Percentiles rank a stretch among this genome's conserved stretches.
These are phyloP conservation scores for Eragrostis tef DNA, from an alignment of 202 grass and related monocot species.

Conservation along the genomic window DNA sequence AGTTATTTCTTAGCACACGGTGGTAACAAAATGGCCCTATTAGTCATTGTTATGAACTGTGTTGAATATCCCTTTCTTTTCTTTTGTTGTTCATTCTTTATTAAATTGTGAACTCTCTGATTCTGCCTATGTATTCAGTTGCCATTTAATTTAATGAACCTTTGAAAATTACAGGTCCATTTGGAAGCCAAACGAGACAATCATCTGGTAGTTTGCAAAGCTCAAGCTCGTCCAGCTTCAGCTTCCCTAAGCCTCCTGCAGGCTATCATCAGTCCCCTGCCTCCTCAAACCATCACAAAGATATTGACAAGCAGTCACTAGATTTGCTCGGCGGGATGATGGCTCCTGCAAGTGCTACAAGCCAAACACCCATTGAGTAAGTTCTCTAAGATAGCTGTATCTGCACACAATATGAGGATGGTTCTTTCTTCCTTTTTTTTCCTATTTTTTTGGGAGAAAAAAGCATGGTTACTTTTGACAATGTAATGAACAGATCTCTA, in stretches of 20 bases:
- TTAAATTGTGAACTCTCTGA: neutral
- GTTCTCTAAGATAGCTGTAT: constrained; percentile 29
- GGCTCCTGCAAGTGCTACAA: constrained; percentile 39
- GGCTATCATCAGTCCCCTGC: constrained; percentile 19
- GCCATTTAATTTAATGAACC: constrained; percentile 40
- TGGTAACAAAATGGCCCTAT: neutral
- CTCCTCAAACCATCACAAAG: constrained; percentile 45
- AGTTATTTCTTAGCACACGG: neutral
- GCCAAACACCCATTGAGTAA: constrained; percentile 54
- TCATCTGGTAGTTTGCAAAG: constrained; percentile 51
- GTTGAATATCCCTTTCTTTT: neutral
- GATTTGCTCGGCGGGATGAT: constrained; percentile 53
- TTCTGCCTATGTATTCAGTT: constrained; percentile 28
- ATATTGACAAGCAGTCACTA: constrained; percentile 56
- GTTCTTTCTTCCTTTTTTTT: no score
- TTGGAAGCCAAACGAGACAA: constrained; percentile 58
- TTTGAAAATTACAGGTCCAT: constrained; percentile 48
- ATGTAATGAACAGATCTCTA: neutral
- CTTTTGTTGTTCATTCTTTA: neutral
- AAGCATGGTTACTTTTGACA: neutral
- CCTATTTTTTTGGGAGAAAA: neutral
- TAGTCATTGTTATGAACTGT: neutral
- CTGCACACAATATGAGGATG: no score
- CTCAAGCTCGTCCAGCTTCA: constrained; percentile 41
- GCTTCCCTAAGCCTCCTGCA: constrained; percentile 27